These are phyloP conservation scores for Cucurbitaria berberidis DNA, from an alignment of 2,329 filamentous ascomycete species.

Conservation along the genomic window DNA sequence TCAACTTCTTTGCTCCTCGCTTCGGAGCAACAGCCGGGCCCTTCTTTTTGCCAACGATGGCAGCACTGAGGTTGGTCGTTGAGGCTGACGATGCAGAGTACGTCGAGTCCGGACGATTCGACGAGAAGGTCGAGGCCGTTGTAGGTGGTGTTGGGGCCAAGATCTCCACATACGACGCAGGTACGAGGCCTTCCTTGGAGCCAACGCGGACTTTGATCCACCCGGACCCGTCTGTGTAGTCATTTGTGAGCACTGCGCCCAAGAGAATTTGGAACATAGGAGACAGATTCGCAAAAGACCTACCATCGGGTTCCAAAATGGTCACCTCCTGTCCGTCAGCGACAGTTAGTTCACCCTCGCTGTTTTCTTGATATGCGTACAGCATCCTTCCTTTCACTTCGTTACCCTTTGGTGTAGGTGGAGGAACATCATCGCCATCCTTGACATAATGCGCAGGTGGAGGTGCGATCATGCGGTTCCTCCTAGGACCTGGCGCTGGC, in stretches of 20 bases:
- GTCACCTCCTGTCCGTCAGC: constrained; percentile 78
- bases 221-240: constrained; percentile 76
- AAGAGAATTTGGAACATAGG: constrained; percentile 22
- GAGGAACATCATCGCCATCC: constrained; percentile 60
- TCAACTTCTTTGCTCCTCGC: constrained; percentile 89
- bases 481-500: constrained; percentile 48
- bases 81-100: constrained; percentile 80
- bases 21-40: constrained; percentile 90
- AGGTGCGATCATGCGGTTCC: constrained; percentile 81
- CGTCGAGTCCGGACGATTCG: constrained; percentile 62
- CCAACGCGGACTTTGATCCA: constrained; percentile 86
- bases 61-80: constrained; percentile 57
- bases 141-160: constrained; percentile 50
- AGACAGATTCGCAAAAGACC: constrained; percentile 45
- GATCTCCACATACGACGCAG: constrained; percentile 81
- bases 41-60: constrained; percentile 71
- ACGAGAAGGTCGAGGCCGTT: constrained; percentile 36
- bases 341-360: constrained; percentile 81
- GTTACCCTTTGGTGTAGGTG: constrained; percentile 39
- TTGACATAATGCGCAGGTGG: constrained; percentile 83
- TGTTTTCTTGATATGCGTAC: constrained; percentile 81
- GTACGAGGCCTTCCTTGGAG: constrained; percentile 82
- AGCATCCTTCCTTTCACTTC: constrained; percentile 85
- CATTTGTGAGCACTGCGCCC: constrained; percentile 24
- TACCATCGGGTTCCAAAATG: constrained; percentile 88